phyloP scores from a whole-genome alignment of 768 basidiomycete genomes.

The Russula vinacea region DNA sequence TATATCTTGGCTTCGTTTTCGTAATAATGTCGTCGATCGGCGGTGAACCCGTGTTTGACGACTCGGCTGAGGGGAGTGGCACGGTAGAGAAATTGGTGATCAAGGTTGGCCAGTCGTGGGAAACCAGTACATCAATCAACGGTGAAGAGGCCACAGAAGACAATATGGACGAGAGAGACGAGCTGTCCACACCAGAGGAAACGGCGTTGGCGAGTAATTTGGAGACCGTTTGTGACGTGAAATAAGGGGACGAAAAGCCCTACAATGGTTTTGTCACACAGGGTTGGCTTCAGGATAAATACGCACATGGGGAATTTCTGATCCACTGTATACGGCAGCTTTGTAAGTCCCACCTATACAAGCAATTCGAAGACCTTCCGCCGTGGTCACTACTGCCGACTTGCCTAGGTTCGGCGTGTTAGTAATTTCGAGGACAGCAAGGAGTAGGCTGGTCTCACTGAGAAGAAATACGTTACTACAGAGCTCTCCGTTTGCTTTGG shows the following conservation, averaged over 20 bases:
- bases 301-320: slow-evolving; percentile 64
- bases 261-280: slow-evolving; percentile 41
- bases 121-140: slow-evolving; percentile 76
- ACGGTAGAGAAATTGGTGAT: slow-evolving; percentile 60
- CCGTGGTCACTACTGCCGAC: slow-evolving; percentile 74
- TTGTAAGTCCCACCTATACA: slow-evolving; percentile 81
- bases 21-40: slow-evolving; percentile 64
- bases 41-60: slow-evolving; percentile 46
- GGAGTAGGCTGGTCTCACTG: slow-evolving; percentile 68
- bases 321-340: slow-evolving; percentile 51
- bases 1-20: slow-evolving; percentile 78
- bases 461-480: slow-evolving; percentile 81
- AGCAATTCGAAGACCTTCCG: slow-evolving; percentile 77
- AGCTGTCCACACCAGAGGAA: slow-evolving; percentile 43
- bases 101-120: slow-evolving; percentile 70
- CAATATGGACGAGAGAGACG: slow-evolving; percentile 66
- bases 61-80: slow-evolving; percentile 44
- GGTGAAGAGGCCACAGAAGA: slow-evolving; percentile 59
- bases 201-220: slow-evolving; percentile 70
- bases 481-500: slow-evolving; percentile 73
- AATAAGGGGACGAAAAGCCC: slow-evolving; percentile 78
- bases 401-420: slow-evolving; percentile 52
- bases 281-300: slow-evolving; percentile 46
- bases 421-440: slow-evolving; percentile 35
- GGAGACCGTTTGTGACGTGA: slow-evolving; percentile 65